phyloP scores from a whole-genome alignment of 768 basidiomycete species.

The Termitomyces bulborhizus region DNA sequence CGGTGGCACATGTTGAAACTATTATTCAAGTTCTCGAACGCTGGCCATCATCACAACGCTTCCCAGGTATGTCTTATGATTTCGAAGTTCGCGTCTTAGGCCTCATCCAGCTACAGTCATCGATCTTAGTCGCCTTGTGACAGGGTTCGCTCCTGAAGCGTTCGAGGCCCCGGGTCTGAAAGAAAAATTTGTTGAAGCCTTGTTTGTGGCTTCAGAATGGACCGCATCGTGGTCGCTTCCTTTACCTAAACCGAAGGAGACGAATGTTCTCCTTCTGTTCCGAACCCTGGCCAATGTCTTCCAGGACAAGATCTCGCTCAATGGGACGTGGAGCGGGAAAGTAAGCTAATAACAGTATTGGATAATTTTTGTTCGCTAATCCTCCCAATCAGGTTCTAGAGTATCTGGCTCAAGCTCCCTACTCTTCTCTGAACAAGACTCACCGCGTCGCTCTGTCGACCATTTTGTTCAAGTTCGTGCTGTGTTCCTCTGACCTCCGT shows the following conservation, averaged over 20 bases:
- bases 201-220: conserved; percentile 72
- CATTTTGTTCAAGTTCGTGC: conserved; percentile 79
- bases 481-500: background rate
- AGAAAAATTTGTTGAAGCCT: conserved; percentile 47
- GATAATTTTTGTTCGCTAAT: background rate
- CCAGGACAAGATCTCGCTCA: conserved; percentile 42
- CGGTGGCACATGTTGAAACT: conserved; percentile 49
- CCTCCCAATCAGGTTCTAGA: conserved; percentile 46
- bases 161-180: conserved; percentile 38
- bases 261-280: conserved; percentile 75
- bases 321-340: conserved; percentile 45
- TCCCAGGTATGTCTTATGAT: conserved; percentile 39
- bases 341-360: conserved; percentile 27
- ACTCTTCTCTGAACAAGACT: conserved; percentile 53
- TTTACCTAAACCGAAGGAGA: conserved; percentile 69
- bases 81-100: background rate
- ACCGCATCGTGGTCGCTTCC: conserved; percentile 44
- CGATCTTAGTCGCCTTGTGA: conserved; percentile 75
- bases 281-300: conserved; percentile 79
- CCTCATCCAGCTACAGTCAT: conserved; percentile 46
- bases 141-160: conserved; percentile 54
- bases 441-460: conserved; percentile 79
- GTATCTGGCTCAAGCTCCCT: conserved; percentile 43
- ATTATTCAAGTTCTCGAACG: conserved; percentile 60
- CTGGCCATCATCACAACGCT: conserved; percentile 69